Percentiles rank a stretch among this genome's conserved stretches.
Conservation (phyloP, 2,329 filamentous ascomycete species). For the Diaporthe caulivora region DNA sequence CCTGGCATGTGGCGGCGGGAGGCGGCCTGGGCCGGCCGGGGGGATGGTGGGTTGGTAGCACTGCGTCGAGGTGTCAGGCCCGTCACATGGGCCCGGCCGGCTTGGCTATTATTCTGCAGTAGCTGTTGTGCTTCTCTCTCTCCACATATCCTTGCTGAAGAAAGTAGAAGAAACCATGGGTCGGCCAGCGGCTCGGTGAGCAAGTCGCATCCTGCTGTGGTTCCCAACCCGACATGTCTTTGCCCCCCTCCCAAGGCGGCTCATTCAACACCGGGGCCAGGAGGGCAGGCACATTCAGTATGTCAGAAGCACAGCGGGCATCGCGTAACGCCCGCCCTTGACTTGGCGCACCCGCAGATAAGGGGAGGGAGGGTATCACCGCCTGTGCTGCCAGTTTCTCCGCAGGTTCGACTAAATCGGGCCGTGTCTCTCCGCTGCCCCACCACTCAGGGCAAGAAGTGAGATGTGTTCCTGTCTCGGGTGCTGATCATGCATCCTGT, state of each 20-base stretch:
- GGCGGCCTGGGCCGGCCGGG: slow-evolving; percentile 2
- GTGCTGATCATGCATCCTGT: neutral
- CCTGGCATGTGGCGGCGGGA: neutral
- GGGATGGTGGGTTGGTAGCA: neutral
- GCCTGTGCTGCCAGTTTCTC: neutral
- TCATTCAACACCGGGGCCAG: neutral
- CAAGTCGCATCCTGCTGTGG: neutral
- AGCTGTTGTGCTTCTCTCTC: neutral
- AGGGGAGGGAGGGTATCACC: neutral
- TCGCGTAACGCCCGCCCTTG: neutral
- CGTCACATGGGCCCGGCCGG: slow-evolving; percentile 20
- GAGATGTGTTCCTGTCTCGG: neutral
- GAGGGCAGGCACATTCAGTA: too few species aligned
- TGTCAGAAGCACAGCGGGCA: slow-evolving; percentile 21
- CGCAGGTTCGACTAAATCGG: neutral
- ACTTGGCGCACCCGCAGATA: neutral
- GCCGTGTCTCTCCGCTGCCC: neutral
- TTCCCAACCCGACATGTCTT: neutral
- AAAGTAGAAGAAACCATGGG: neutral
- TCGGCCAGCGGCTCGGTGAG: neutral
- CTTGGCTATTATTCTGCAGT: neutral
- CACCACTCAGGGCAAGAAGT: neutral
- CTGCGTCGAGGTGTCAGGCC: slow-evolving; percentile 13
- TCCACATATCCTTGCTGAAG: neutral
- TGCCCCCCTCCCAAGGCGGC: neutral